phyloP scores from a whole-genome alignment of 768 basidiomycete genomes.

The Trichaptum fuscoviolaceum region DNA sequence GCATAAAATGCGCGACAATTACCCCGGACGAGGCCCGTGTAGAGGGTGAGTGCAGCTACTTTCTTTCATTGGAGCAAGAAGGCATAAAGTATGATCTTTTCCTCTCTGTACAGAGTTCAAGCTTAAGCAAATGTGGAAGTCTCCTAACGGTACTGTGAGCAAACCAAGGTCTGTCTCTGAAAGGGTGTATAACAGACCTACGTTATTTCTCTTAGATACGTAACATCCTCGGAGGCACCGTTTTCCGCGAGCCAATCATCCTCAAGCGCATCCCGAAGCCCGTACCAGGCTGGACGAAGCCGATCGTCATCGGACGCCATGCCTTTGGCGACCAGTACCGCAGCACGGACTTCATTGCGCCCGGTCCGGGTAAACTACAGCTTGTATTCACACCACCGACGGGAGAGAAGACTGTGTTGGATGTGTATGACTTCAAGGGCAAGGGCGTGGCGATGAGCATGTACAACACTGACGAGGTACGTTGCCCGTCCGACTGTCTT shows the following conservation, averaged over 20 bases:
- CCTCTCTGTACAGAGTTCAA: conserved; percentile 63
- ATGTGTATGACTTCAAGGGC: conserved; percentile 93
- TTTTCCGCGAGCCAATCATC: conserved; percentile 98
- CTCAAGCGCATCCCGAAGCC: conserved; percentile 86
- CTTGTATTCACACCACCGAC: conserved; percentile 82
- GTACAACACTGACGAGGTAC: conserved; percentile 96
- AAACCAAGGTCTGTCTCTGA: conserved; percentile 3
- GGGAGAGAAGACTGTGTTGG: conserved; percentile 59
- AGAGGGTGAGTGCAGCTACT: conserved; percentile 25
- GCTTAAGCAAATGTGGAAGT: conserved; percentile 98
- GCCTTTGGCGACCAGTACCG: conserved; percentile 98
- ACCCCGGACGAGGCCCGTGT: conserved; percentile 97
- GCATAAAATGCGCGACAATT: conserved; percentile 99
- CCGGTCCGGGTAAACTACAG: conserved; percentile 91
- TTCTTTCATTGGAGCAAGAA: neutral
- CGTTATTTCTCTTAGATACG: conserved; percentile 58
- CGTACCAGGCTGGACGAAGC: conserved; percentile 94
- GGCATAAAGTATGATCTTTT: neutral
- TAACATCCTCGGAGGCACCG: conserved; percentile 96
- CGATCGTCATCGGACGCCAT: conserved; percentile 94
- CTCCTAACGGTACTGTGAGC: conserved; percentile 88
- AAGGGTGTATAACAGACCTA: conserved; percentile 1
- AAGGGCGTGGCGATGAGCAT: conserved; percentile 92
- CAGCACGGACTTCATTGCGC: conserved; percentile 87
- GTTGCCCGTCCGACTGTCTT: conserved; percentile 10